Evolutionary conservation across 2,329 filamentous ascomycete species (phyloP).

Genomic region (Aspergillus novofumigatus): DNA sequence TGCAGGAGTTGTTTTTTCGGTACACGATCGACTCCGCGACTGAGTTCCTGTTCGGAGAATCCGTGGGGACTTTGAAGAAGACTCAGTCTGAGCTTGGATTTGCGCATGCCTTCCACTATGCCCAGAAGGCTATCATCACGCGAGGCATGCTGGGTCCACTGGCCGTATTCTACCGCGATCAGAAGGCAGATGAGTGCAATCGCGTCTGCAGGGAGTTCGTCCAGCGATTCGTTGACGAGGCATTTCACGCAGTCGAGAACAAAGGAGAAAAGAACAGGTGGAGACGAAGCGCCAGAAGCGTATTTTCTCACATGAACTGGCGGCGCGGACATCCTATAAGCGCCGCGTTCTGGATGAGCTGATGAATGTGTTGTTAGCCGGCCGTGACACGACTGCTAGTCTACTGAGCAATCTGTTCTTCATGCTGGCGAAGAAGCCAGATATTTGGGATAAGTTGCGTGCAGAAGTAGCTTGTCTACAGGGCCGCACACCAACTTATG

Average conservation of each 20-base stretch:
- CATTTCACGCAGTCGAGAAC: slow-evolving; percentile 11
- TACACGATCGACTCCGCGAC: slow-evolving; percentile 65
- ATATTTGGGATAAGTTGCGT: slow-evolving; percentile 21
- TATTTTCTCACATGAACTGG: slow-evolving; percentile 56
- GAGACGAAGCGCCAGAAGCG: slow-evolving; percentile 31
- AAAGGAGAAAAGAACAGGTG: background rate
- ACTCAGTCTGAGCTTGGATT: slow-evolving; percentile 19
- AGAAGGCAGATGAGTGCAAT: slow-evolving; percentile 16
- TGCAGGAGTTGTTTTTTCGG: slow-evolving; percentile 61
- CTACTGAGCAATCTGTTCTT: slow-evolving; percentile 33
- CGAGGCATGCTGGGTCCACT: slow-evolving; percentile 22
- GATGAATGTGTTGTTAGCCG: slow-evolving; percentile 36
- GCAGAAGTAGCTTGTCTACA: slow-evolving; percentile 12
- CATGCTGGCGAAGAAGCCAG: slow-evolving; percentile 25
- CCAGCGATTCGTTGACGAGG: slow-evolving; percentile 11
- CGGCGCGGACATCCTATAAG: slow-evolving; percentile 45
- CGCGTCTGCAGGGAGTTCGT: slow-evolving; percentile 4
- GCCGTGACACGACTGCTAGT: slow-evolving; percentile 36
- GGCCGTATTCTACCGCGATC: slow-evolving; percentile 14
- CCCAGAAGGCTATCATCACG: slow-evolving; percentile 23
- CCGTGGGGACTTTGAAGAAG: slow-evolving; percentile 43
- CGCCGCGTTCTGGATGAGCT: slow-evolving; percentile 48
- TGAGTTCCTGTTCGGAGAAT: slow-evolving; percentile 63
- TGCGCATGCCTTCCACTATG: slow-evolving; percentile 34
- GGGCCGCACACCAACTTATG: slow-evolving; percentile 2